phyloP scores from a whole-genome alignment of 345 rosid genomes.

The Sonneratia alba region DNA sequence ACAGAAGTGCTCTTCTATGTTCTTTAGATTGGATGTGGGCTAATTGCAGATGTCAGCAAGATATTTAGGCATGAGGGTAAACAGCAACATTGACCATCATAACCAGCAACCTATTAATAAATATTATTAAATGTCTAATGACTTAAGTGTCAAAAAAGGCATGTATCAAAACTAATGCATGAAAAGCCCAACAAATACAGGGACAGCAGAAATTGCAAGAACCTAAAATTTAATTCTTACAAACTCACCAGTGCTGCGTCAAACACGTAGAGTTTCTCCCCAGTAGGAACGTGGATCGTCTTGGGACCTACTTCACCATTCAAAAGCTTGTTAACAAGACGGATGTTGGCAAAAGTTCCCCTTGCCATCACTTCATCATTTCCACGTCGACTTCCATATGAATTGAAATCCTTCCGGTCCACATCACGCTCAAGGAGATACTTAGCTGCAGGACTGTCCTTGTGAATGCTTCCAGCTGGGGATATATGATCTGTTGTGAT shows the following conservation, averaged over 20 bases:
- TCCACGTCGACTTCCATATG: constrained; percentile 99
- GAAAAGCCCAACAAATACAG: too few species aligned
- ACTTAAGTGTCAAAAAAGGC: too few species aligned
- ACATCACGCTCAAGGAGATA: constrained; percentile 69
- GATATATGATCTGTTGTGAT: constrained; percentile 98
- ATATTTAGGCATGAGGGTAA: too few species aligned
- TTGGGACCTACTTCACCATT: constrained; percentile 95
- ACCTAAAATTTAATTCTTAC: too few species aligned
- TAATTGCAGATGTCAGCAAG: too few species aligned
- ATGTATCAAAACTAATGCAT: too few species aligned
- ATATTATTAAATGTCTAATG: too few species aligned
- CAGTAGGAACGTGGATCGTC: constrained; percentile 85
- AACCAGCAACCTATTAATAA: too few species aligned
- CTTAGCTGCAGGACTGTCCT: constrained; percentile 91
- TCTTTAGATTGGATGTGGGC: too few species aligned
- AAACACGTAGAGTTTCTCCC: constrained; percentile 86
- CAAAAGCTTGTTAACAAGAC: constrained; percentile 87
- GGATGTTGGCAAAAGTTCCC: constrained; percentile 97
- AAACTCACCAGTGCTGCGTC: constrained; percentile 80
- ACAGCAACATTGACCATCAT: too few species aligned
- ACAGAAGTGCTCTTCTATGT: too few species aligned
- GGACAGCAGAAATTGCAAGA: too few species aligned
- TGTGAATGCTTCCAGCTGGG: constrained; percentile 97
- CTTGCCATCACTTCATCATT: constrained; percentile 96
- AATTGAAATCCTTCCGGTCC: constrained; percentile 79